Percentiles rank a stretch among this genome's conserved stretches.
These are phyloP conservation scores for Vitis labrusca DNA, from an alignment of 164 flowering plant genomes.

Conservation along the genomic window DNA sequence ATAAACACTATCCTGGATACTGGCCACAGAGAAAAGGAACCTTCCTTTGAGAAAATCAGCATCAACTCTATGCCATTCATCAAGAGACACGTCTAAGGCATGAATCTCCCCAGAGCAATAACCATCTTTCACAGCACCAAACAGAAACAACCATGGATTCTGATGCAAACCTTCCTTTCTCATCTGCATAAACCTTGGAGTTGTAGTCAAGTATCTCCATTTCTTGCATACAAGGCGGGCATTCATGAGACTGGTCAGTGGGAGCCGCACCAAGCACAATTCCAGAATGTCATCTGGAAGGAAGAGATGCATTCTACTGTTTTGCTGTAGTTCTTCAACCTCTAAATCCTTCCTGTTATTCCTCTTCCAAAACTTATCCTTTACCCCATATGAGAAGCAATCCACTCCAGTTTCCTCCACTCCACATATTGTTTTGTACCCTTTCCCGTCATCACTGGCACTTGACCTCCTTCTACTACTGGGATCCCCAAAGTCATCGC, in stretches of 20 bases:
- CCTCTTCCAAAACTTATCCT: conserved; percentile 73
- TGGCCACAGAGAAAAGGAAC: conserved; percentile 80
- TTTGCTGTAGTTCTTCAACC: conserved; percentile 29
- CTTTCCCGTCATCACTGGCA: conserved; percentile 64
- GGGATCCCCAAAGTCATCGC: conserved; percentile 65
- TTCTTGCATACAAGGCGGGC: conserved; percentile 92
- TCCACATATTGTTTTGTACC: conserved; percentile 50
- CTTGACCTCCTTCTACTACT: conserved; percentile 59
- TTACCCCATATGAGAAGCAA: conserved; percentile 75
- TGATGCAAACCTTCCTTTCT: conserved; percentile 59
- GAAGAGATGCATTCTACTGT: conserved; percentile 38
- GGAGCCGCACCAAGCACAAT: conserved; percentile 88
- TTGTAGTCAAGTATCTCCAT: conserved; percentile 73
- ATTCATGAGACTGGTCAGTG: conserved; percentile 78
- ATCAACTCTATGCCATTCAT: conserved; percentile 72
- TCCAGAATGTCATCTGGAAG: conserved; percentile 94
- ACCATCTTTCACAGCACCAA: conserved; percentile 85
- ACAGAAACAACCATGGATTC: conserved; percentile 85
- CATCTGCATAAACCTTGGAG: conserved; percentile 69
- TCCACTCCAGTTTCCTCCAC: conserved; percentile 63
- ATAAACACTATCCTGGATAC: conserved; percentile 63
- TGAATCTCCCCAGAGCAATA: conserved; percentile 83
- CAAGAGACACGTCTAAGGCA: conserved; percentile 71
- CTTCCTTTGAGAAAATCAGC: conserved; percentile 73
- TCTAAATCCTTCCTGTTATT: conserved; percentile 47